Percentiles rank a stretch among this genome's conserved stretches.
Evolutionary conservation across 202 grass and related monocot species (phyloP).

Genomic region (Musa balbisiana): DNA sequence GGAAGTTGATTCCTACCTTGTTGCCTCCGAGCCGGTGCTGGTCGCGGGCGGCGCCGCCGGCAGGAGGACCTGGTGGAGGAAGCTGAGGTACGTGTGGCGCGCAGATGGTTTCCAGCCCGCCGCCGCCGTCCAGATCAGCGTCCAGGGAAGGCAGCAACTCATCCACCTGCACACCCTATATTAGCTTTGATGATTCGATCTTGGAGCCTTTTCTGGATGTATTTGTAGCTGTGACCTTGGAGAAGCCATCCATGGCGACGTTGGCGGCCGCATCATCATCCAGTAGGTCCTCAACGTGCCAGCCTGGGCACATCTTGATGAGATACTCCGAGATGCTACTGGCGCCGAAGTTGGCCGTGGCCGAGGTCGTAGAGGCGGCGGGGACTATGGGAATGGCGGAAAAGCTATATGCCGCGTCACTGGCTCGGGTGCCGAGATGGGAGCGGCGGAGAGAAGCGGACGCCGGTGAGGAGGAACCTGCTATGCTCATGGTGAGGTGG

Average conservation of each 20-base stretch:
- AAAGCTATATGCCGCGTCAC: not conserved
- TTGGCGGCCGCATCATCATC: conserved; percentile 36
- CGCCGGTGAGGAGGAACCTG: conserved; percentile 65
- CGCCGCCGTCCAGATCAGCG: conserved; percentile 27
- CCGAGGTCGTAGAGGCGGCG: too few relatives aligned
- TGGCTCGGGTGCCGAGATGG: conserved; percentile 22
- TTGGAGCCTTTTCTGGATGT: not conserved
- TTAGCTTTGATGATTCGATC: not conserved
- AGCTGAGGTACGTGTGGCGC: conserved; percentile 26
- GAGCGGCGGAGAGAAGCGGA: conserved; percentile 57
- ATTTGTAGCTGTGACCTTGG: not conserved
- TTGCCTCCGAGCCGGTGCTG: conserved; percentile 8
- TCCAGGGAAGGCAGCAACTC: conserved; percentile 44
- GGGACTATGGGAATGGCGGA: not conserved
- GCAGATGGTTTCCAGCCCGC: conserved; percentile 7
- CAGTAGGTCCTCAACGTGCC: conserved; percentile 70
- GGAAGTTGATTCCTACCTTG: not conserved
- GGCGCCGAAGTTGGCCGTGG: not conserved
- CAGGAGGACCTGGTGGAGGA: conserved; percentile 1
- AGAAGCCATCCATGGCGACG: conserved; percentile 12
- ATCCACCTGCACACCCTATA: conserved; percentile 14
- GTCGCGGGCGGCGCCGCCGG: not conserved
- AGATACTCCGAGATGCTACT: conserved; percentile 88
- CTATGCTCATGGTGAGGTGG: conserved; percentile 62
- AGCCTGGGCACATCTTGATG: conserved; percentile 80